phyloP scores from a whole-genome alignment of 192 early-diverging fungal genomes.

The Backusella psychrophila region DNA sequence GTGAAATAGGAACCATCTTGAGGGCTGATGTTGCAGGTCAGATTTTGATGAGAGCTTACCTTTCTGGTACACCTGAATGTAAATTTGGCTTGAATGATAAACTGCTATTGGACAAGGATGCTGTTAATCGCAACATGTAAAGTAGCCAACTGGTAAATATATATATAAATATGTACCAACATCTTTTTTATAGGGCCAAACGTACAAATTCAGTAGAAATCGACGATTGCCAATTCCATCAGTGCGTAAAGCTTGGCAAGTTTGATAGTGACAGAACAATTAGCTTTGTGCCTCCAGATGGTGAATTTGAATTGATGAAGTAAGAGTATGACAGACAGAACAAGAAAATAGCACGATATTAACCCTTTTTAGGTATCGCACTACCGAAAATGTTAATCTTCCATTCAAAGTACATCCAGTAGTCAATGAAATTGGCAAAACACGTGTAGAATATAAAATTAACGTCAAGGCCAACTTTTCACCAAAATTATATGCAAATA shows the following conservation, averaged over 20 bases:
- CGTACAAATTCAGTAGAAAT: constrained; percentile 79
- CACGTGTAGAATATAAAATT: constrained; percentile 86
- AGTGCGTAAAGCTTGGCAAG: constrained; percentile 91
- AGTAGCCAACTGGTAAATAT: neutral
- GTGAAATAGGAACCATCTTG: constrained; percentile 69
- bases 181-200: constrained; percentile 7
- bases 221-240: constrained; percentile 98
- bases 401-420: constrained; percentile 95
- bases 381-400: constrained; percentile 93
- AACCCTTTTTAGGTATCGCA: constrained; percentile 64
- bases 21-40: constrained; percentile 87
- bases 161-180: too few species aligned
- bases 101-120: constrained; percentile 81
- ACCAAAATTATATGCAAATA: constrained; percentile 84
- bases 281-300: constrained; percentile 96
- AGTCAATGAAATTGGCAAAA: constrained; percentile 81
- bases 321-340: constrained; percentile 22
- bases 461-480: constrained; percentile 88
- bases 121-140: constrained; percentile 36
- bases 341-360: neutral
- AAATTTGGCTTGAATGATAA: constrained; percentile 97
- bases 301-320: constrained; percentile 96
- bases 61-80: constrained; percentile 97
- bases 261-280: constrained; percentile 94
- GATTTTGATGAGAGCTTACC: constrained; percentile 91